Conservation (phyloP, 2,329 filamentous ascomycete genomes). For the Sporothrix globosa region DNA sequence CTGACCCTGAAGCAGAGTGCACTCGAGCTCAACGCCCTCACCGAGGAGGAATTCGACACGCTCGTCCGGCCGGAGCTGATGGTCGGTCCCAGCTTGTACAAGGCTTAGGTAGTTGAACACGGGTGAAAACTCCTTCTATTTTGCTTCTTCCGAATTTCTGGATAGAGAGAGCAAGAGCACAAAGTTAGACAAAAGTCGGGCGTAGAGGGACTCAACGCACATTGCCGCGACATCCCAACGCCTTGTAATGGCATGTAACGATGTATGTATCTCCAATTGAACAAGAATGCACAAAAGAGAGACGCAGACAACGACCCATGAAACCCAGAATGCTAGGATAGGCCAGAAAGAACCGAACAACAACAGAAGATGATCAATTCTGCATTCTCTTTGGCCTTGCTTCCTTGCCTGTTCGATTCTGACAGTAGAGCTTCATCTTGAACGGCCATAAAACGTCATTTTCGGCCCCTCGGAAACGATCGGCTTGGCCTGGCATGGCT, state of each 20-base stretch:
- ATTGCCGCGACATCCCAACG: not conserved
- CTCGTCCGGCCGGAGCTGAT: constrained; percentile 93
- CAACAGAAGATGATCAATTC: not conserved
- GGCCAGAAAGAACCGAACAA: not conserved
- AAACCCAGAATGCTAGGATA: not conserved
- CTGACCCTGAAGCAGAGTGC: constrained; percentile 91
- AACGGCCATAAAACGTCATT: constrained; percentile 22
- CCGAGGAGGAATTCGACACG: constrained; percentile 84
- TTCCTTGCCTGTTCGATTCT: not conserved
- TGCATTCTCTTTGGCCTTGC: not conserved
- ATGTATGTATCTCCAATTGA: constrained; percentile 30
- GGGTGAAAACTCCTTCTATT: not conserved
- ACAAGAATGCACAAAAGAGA: constrained; percentile 17
- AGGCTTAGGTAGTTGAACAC: constrained; percentile 41
- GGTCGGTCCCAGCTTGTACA: constrained; percentile 75
- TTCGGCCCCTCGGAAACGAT: constrained; percentile 23
- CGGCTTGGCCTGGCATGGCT: constrained; percentile 20
- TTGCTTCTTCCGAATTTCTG: not conserved
- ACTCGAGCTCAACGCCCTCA: constrained; percentile 88
- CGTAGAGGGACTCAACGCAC: constrained; percentile 3
- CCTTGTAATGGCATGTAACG: constrained; percentile 22
- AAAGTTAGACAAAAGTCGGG: constrained; percentile 18
- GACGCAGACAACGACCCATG: not conserved
- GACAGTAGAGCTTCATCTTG: not conserved
- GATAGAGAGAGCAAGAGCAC: not conserved